Evolutionary conservation across 495 filamentous ascomycete species (phyloP), one percentile per base, ranked within the genome.

Genomic region (Trichoderma erinaceum): DNA sequence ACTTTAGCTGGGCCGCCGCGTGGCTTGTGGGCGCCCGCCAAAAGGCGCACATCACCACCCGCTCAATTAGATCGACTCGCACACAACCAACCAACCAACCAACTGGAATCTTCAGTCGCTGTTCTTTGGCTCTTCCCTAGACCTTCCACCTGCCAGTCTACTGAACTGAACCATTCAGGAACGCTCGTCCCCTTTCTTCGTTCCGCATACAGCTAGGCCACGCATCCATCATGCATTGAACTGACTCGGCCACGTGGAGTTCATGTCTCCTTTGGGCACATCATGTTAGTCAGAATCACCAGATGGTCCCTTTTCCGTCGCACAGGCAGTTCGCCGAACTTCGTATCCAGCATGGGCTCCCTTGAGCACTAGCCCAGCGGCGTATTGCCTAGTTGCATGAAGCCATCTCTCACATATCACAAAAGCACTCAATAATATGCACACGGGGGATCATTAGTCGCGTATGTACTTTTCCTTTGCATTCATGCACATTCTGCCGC

Each of bases 161-260:
- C 46, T 4, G 12, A 7, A 50, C 41, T 11, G 41, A 44, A 44
- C 43, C 18, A 15, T 0, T 18, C 13, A 16, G 43, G 43, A 13
- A 46, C 43, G 43, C 43, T 18, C 43, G 13, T 46, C 43, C 43
- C 12, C 13, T 18, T 46, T 46, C 43, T 56, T 16, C 21, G 8
- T 56, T 3, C 50, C 10, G 18, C 50, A 56, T 56, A n/a, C 50
- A 56, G 50, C 15, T 48, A 48, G 35, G 6, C 13, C 15, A 4
- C 4, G 50, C n/a, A n/a, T 56, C 50, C n/a, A n/a, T 56, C 50
- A 2, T 56, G 50, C 50, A 56, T 56, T n/a, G n/a, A n/a, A 56
- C 50, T 56, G 50, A 56, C 50, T 56, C 50, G 50, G n/a, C 50
- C 50, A 56, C 50, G 50, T 56, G 50, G 50, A 56, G 50, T 21